Evolutionary conservation across 345 rosid species (phyloP).

Genomic region (Nasturtium officinale): DNA sequence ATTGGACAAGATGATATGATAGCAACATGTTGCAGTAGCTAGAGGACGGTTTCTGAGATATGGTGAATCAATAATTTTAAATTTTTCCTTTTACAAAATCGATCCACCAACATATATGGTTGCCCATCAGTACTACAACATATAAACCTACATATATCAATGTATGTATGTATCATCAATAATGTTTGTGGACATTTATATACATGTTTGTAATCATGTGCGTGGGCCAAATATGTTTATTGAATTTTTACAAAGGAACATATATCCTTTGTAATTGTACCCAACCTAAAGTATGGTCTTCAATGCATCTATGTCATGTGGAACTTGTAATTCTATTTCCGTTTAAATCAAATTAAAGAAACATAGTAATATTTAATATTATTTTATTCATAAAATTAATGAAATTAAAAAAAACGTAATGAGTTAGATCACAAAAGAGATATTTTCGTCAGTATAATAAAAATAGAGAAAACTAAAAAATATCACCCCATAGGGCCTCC

Average conservation of each 20-base stretch:
- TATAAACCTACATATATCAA: not conserved
- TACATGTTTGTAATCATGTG: not conserved
- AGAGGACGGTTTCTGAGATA: conserved; percentile 35
- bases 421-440: too few relatives aligned
- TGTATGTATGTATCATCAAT: not conserved
- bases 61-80: conserved; percentile 33
- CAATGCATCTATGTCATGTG: conserved; percentile 14
- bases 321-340: not conserved
- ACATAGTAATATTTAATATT: not conserved
- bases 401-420: too few relatives aligned
- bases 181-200: conserved; percentile 21
- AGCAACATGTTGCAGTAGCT: conserved; percentile 37
- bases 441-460: not conserved
- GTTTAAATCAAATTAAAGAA: not conserved
- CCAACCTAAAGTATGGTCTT: conserved; percentile 37
- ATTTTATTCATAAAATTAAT: not conserved
- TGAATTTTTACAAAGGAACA: conserved; percentile 17
- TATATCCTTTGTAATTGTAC: conserved; percentile 30
- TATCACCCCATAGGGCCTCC: conserved; percentile 3
- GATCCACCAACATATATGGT: conserved; percentile 29
- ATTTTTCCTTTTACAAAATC: conserved; percentile 6
- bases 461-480: not conserved
- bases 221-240: conserved; percentile 31
- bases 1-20: conserved; percentile 30
- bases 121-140: conserved; percentile 31